Evolutionary conservation across 2,329 filamentous ascomycete species (phyloP), one percentile per base, ranked within the genome.

Genomic region (Teratosphaeria zuluensis): DNA sequence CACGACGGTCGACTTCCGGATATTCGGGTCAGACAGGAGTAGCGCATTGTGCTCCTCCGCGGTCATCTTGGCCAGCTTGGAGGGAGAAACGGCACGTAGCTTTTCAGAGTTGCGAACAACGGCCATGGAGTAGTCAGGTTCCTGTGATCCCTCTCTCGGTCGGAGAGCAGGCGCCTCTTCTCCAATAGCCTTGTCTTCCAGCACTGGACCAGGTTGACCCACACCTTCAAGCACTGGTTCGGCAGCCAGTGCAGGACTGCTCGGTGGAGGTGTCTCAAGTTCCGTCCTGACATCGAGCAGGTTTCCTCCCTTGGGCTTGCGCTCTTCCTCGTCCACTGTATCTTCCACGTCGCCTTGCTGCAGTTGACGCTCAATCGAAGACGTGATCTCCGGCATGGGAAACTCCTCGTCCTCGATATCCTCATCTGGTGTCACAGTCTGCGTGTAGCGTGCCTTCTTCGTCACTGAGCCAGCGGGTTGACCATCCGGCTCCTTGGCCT

Each of bases 21-120:
- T 84, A 35, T 86, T 85, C 2, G 94, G 91, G 68, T 97, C 91
- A 2, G 88, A 84, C 3, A 99, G 79, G 1, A 97, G 79, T 60
- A 88, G 78, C 9, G 89, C 88, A 69, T 97, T 99, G 73, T 97
- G 91, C 69, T 96, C 89, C 73, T 99, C 92, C 0, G 94, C 89
- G 0, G 90, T 96, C 77, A 94, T 76, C 11, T 72, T 73, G 19
- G 73, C 72, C 35, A 76, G 73, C 24, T 72, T 72, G 24, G 68
- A 64, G 9, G 68, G 65, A 4, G 70, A 67, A 5, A 69, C 55
- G 16, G 63, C 58, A 16, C 65, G 63, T 11, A 70, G 61, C 0
- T 64, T 62, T 24, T 68, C 66, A 8, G 69, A 71, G 32, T 70
- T 62, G 9, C 67, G 64, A 5, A 72, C 62, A 9, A 72, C 61